Conservation (phyloP, 805 yeast genomes). For the Cyberlindnera lachancei region DNA sequence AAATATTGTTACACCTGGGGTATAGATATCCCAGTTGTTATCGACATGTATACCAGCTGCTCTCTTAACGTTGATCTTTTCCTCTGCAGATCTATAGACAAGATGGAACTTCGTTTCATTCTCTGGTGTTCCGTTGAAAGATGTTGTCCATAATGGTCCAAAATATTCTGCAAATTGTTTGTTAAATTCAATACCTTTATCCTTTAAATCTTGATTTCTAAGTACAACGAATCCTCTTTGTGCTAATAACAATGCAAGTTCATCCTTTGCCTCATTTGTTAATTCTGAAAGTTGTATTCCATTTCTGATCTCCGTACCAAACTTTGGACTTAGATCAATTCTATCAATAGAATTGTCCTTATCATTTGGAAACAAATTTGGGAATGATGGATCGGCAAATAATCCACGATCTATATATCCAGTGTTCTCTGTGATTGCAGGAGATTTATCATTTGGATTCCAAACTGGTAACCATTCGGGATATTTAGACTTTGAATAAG, state of each 20-base stretch:
- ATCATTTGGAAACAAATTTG: slow-evolving; percentile 40
- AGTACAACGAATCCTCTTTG: slow-evolving; percentile 64
- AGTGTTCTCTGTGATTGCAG: slow-evolving; percentile 40
- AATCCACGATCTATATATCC: slow-evolving; percentile 55
- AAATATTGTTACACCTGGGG: slow-evolving; percentile 50
- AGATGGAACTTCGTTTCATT: slow-evolving; percentile 53
- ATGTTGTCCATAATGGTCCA: slow-evolving; percentile 68
- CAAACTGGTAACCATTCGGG: slow-evolving; percentile 64
- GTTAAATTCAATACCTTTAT: slow-evolving; percentile 41
- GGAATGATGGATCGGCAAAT: slow-evolving; percentile 48
- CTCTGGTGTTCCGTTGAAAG: slow-evolving; percentile 66
- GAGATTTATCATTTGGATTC: slow-evolving; percentile 50
- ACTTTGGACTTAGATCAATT: slow-evolving; percentile 54
- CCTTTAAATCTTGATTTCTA: slow-evolving; percentile 58
- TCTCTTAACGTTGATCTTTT: slow-evolving; percentile 17
- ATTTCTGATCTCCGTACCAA: slow-evolving; percentile 53
- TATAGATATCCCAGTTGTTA: slow-evolving; percentile 70
- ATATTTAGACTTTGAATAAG: slow-evolving; percentile 28
- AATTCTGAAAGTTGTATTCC: slow-evolving; percentile 55
- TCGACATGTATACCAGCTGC: slow-evolving; percentile 63
- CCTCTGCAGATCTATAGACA: slow-evolving; percentile 21
- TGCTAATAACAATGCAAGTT: slow-evolving; percentile 60
- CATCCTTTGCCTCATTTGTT: slow-evolving; percentile 51
- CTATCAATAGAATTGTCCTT: slow-evolving; percentile 21
- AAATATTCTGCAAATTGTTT: slow-evolving; percentile 52